Evolutionary conservation across 768 basidiomycete genomes (phyloP).

Genomic region (Mycena haematopus): DNA sequence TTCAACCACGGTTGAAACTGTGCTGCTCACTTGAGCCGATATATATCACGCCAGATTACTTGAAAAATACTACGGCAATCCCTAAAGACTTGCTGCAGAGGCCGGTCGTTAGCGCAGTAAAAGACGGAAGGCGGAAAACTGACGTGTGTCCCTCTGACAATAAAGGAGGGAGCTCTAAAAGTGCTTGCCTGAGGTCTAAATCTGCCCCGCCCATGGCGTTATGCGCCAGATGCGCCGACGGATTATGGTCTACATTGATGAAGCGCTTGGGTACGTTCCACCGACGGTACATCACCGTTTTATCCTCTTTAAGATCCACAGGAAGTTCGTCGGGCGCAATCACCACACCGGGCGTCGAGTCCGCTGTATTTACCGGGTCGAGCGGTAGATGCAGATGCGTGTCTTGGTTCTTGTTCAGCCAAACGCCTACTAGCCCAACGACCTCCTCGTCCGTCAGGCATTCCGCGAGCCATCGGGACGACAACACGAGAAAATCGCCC

Average conservation of each 20-base stretch:
- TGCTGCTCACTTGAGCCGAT: neutral
- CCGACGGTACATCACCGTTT: slow-evolving; percentile 36
- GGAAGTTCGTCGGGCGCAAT: slow-evolving; percentile 21
- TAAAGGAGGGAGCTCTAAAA: slow-evolving; percentile 39
- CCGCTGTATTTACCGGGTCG: neutral
- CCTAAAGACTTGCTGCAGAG: slow-evolving; percentile 18
- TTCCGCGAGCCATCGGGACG: slow-evolving; percentile 60
- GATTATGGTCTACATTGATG: slow-evolving; percentile 38
- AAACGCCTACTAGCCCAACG: slow-evolving; percentile 58
- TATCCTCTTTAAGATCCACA: slow-evolving; percentile 29
- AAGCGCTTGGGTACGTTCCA: slow-evolving; percentile 40
- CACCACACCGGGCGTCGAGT: slow-evolving; percentile 26
- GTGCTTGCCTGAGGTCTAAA: slow-evolving; percentile 35
- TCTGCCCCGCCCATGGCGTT: slow-evolving; percentile 50
- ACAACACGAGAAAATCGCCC: slow-evolving; percentile 61
- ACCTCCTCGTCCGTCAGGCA: slow-evolving; percentile 60
- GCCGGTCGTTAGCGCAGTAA: neutral
- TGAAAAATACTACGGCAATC: slow-evolving; percentile 16
- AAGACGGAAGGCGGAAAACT: slow-evolving; percentile 11
- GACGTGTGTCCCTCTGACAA: slow-evolving; percentile 40
- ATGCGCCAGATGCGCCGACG: slow-evolving; percentile 44
- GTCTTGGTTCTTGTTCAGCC: slow-evolving; percentile 41
- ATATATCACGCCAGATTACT: neutral
- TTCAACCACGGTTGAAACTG: too few species aligned
- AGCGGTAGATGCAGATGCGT: neutral